Conservation (phyloP, 352 stramenopile genomes). For the Globisporangium cylindrosporum region DNA sequence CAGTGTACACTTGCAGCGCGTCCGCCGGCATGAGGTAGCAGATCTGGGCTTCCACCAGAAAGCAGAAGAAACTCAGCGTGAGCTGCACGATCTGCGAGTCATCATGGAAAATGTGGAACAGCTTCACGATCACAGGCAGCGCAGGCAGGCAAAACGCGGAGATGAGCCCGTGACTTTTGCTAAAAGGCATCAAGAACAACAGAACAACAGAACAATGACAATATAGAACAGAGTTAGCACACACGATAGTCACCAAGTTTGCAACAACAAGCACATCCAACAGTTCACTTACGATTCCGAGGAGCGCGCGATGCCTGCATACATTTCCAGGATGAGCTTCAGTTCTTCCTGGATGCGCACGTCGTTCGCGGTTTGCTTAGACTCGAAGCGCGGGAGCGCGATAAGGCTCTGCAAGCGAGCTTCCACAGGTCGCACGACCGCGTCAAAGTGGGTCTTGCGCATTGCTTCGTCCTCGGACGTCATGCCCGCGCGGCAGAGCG, state of each 20-base stretch:
- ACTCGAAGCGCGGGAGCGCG: constrained; percentile 48
- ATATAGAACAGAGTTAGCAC: not conserved
- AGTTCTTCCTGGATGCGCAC: constrained; percentile 69
- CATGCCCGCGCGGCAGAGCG: constrained; percentile 73
- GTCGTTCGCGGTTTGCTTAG: constrained; percentile 61
- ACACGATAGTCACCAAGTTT: not conserved
- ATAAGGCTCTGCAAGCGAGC: constrained; percentile 54
- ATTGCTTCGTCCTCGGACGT: constrained; percentile 42
- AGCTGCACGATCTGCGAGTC: constrained; percentile 73
- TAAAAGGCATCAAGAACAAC: constrained; percentile 13
- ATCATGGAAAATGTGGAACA: constrained; percentile 74
- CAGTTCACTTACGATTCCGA: constrained; percentile 49
- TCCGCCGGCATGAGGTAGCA: constrained; percentile 69
- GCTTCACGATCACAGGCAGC: constrained; percentile 67
- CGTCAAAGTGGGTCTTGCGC: constrained; percentile 49
- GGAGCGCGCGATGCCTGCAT: constrained; percentile 70
- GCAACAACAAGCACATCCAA: not conserved
- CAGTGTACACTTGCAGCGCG: constrained; percentile 67
- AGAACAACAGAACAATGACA: not conserved
- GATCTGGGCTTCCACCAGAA: constrained; percentile 79
- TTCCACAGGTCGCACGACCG: constrained; percentile 47
- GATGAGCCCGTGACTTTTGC: constrained; percentile 54
- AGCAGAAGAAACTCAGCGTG: constrained; percentile 74
- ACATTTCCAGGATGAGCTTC: constrained; percentile 76
- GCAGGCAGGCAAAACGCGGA: constrained; percentile 64